Evolutionary conservation across 23 red algal genomes (phyloP).

Genomic region (Gracilaria domingensis): DNA sequence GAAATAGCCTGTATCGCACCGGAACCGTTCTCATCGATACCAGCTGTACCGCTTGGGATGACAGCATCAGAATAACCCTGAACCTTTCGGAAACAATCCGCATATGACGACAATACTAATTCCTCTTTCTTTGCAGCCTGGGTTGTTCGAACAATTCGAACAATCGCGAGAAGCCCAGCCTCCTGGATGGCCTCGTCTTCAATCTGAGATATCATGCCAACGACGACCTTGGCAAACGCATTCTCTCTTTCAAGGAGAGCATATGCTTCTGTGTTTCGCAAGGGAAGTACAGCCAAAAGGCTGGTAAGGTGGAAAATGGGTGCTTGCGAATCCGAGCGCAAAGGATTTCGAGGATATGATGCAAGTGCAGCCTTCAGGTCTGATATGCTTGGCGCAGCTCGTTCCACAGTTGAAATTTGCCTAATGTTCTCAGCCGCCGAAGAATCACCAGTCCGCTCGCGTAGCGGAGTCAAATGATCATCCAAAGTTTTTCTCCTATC

Average conservation of each 20-base stretch:
- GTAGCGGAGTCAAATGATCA: background rate
- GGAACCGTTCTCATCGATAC: constrained; percentile 27
- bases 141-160: constrained; percentile 48
- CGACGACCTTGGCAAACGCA: constrained; percentile 55
- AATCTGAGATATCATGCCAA: constrained; percentile 55
- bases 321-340: constrained; percentile 49
- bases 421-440: background rate
- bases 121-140: constrained; percentile 28
- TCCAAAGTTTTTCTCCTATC: constrained; percentile 1
- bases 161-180: constrained; percentile 37
- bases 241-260: constrained; percentile 35
- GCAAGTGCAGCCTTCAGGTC: constrained; percentile 39
- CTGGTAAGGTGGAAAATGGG: constrained; percentile 31
- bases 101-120: constrained; percentile 42
- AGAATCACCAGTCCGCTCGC: background rate
- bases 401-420: background rate
- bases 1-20: constrained; percentile 53
- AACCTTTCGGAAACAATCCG: constrained; percentile 44
- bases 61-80: constrained; percentile 48
- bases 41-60: constrained; percentile 28
- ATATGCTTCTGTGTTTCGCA: constrained; percentile 30
- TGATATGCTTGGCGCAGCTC: background rate
- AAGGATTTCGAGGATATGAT: constrained; percentile 55
- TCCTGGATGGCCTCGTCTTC: constrained; percentile 61
- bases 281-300: background rate